Conservation (phyloP, 345 rosid species). For the Orychophragmus violaceus region DNA sequence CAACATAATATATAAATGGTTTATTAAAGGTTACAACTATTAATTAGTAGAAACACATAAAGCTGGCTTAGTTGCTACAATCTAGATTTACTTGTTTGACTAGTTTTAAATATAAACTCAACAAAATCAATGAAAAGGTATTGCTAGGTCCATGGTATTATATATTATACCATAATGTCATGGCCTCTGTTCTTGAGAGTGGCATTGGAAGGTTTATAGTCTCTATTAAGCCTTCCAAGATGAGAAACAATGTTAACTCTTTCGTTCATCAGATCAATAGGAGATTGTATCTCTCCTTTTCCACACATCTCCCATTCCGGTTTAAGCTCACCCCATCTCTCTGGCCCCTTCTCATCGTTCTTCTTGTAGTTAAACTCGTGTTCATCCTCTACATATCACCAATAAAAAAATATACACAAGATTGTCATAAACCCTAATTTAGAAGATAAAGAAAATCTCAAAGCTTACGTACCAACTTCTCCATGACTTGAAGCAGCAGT, state of each 20-base stretch:
- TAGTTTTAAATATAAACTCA: not conserved
- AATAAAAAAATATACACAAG: not conserved
- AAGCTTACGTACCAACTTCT: conserved; percentile 24
- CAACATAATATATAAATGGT: not conserved
- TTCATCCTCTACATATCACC: conserved; percentile 52
- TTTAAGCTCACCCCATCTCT: conserved; percentile 62
- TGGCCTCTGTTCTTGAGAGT: conserved; percentile 79
- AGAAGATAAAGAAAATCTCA: not conserved
- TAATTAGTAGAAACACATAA: not conserved
- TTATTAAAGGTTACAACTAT: not conserved
- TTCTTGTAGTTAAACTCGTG: conserved; percentile 47
- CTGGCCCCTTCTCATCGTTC: conserved; percentile 49
- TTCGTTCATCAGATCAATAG: conserved; percentile 54
- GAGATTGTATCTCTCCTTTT: conserved; percentile 80
- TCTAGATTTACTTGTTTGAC: not conserved
- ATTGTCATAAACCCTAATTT: not conserved
- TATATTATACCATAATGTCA: conserved; percentile 63
- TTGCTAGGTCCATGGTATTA: not conserved
- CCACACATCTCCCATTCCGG: conserved; percentile 57
- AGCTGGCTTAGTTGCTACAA: not conserved
- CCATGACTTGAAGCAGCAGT: conserved; percentile 21
- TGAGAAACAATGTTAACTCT: conserved; percentile 52
- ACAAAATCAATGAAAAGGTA: not conserved
- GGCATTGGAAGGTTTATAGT: conserved; percentile 51
- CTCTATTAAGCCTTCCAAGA: conserved; percentile 50